A percentile compares a stretch with the other conserved stretches of the same genome.
These are phyloP conservation scores for Erodium texanum DNA, from an alignment of 441 rosid species.

Conservation along the genomic window DNA sequence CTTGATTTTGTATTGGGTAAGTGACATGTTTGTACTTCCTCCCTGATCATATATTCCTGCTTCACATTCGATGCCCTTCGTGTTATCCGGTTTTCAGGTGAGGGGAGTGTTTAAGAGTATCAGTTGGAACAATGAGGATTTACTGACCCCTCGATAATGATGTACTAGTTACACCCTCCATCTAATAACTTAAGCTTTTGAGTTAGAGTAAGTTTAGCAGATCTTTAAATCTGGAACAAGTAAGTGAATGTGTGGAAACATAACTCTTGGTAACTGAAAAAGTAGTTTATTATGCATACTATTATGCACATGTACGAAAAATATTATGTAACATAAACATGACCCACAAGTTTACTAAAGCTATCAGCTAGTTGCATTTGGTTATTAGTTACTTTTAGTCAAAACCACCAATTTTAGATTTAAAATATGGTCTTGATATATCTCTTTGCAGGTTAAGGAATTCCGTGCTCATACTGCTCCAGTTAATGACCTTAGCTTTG, in stretches of 20 bases:
- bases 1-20: no score
- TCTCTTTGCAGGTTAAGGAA: constrained; percentile 62
- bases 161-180: no score
- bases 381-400: neutral
- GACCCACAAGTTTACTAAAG: neutral
- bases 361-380: neutral
- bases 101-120: no score
- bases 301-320: neutral
- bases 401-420: constrained; percentile 9
- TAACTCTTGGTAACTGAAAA: neutral
- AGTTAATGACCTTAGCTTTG: constrained; percentile 94
- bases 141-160: no score
- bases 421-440: constrained; percentile 10
- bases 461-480: constrained; percentile 69
- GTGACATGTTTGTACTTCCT: no score
- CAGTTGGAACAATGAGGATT: no score
- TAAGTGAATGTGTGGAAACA: neutral
- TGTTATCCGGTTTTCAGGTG: no score
- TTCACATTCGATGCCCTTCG: no score
- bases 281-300: neutral
- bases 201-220: no score
- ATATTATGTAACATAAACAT: neutral
- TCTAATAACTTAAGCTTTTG: neutral
- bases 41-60: no score
- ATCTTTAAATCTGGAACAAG: neutral